phyloP scores from a whole-genome alignment of 2,329 filamentous ascomycete genomes.

The Colletotrichum magnum region DNA sequence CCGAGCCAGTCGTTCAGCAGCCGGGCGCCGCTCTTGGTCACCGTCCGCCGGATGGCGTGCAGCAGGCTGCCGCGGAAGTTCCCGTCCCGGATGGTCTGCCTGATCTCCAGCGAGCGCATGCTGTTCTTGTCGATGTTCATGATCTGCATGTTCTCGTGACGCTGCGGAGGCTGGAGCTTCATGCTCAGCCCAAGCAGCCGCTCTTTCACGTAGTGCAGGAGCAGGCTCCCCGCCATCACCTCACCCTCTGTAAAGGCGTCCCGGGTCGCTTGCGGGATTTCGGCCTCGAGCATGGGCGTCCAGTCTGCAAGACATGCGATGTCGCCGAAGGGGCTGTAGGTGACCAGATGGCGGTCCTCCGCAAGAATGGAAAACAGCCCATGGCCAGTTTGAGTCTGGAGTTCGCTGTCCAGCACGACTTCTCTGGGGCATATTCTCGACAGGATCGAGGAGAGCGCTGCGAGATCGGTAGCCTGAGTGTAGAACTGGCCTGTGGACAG shows the following conservation, averaged over 20 bases:
- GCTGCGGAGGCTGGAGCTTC: constrained; percentile 86
- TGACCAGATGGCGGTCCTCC: constrained; percentile 82
- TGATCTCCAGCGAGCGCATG: constrained; percentile 89
- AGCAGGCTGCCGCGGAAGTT: constrained; percentile 86
- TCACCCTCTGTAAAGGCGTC: constrained; percentile 77
- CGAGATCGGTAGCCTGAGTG: constrained; percentile 81
- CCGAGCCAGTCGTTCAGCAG: constrained; percentile 88
- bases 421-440: constrained; percentile 88
- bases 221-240: constrained; percentile 80
- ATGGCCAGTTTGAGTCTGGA: constrained; percentile 71
- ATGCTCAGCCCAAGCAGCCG: constrained; percentile 83
- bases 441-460: constrained; percentile 82
- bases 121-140: constrained; percentile 96
- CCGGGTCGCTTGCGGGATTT: constrained; percentile 68
- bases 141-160: constrained; percentile 80
- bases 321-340: constrained; percentile 71
- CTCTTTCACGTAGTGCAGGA: constrained; percentile 88
- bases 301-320: constrained; percentile 73
- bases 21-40: constrained; percentile 91
- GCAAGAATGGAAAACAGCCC: constrained; percentile 77
- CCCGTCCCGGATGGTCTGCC: constrained; percentile 86
- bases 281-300: constrained; percentile 82
- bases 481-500: constrained; percentile 95
- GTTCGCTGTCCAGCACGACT: constrained; percentile 80
- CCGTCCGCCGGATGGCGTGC: constrained; percentile 89